phyloP scores from a whole-genome alignment of 2,329 filamentous ascomycete species.

The Neurospora crassa region DNA sequence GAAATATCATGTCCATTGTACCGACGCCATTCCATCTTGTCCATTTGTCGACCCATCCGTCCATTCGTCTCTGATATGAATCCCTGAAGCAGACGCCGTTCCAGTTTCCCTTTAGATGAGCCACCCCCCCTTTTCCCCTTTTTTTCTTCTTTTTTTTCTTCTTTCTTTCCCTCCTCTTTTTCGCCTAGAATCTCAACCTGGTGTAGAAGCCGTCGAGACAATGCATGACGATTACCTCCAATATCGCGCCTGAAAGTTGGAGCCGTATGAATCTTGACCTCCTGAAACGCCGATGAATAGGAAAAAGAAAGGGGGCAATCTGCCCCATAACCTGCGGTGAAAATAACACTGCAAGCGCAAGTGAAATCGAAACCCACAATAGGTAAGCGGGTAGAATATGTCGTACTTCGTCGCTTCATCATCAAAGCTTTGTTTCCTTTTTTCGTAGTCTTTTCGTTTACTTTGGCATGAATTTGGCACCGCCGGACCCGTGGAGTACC shows the following conservation, averaged over 20 bases:
- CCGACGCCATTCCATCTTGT: background rate
- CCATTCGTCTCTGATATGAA: background rate
- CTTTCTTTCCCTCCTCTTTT: background rate
- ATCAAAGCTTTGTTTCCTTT: background rate
- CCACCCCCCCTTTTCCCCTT: background rate
- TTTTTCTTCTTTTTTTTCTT: background rate
- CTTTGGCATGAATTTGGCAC: background rate
- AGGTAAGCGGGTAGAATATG: slow-evolving; percentile 2
- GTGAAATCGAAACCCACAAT: slow-evolving; percentile 1
- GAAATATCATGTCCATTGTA: background rate
- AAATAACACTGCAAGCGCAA: background rate
- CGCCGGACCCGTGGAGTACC: background rate
- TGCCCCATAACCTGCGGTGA: background rate
- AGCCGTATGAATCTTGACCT: background rate
- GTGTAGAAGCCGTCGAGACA: background rate
- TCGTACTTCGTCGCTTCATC: slow-evolving; percentile 3
- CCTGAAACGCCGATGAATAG: background rate
- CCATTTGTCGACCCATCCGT: background rate
- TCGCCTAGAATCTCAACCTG: background rate
- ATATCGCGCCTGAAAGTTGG: background rate
- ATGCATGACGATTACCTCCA: background rate
- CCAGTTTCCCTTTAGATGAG: background rate
- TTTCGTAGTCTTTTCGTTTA: background rate
- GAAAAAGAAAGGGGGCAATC: background rate
- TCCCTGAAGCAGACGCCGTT: background rate